These are phyloP conservation scores for Mimosa bimucronata DNA, from an alignment of 306 rosid genomes.

Conservation along the genomic window DNA sequence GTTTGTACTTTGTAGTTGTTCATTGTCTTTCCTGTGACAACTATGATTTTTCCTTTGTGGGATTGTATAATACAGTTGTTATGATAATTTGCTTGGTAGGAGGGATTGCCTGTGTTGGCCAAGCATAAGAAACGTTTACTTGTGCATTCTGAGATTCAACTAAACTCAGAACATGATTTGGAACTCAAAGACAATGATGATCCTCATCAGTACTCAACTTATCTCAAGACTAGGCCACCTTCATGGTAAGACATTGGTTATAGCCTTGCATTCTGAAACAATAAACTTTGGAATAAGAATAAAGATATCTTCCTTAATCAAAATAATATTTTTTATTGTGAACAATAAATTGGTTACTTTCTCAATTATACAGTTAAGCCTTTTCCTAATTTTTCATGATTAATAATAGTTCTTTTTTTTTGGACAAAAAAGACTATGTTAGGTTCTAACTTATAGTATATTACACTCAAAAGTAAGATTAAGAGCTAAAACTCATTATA, in stretches of 20 bases:
- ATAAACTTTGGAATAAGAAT: conserved; percentile 2
- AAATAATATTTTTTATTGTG: not conserved
- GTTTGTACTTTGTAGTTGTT: no score
- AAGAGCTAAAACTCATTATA: no score
- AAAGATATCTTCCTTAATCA: conserved; percentile 10
- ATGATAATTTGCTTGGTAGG: conserved; percentile 55
- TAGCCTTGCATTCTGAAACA: conserved; percentile 28
- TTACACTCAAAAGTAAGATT: no score
- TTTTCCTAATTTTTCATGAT: not conserved
- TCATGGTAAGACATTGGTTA: conserved; percentile 64
- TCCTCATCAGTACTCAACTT: conserved; percentile 65
- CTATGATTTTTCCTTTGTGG: conserved; percentile 45
- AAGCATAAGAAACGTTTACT: conserved; percentile 84
- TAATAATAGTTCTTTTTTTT: conserved; percentile 2
- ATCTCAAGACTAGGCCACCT: conserved; percentile 84
- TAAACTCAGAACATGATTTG: conserved; percentile 47
- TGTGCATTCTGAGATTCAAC: conserved; percentile 83
- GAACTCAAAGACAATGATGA: conserved; percentile 47
- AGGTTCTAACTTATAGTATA: no score
- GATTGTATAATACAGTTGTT: conserved; percentile 35
- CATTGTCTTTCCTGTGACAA: conserved; percentile 84
- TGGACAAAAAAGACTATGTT: not conserved
- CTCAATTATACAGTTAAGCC: not conserved
- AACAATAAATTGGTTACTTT: conserved; percentile 17
- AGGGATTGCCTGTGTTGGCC: conserved; percentile 79